Evolutionary conservation across 2,329 filamentous ascomycete species (phyloP).

Genomic region (Cytospora piceicola): DNA sequence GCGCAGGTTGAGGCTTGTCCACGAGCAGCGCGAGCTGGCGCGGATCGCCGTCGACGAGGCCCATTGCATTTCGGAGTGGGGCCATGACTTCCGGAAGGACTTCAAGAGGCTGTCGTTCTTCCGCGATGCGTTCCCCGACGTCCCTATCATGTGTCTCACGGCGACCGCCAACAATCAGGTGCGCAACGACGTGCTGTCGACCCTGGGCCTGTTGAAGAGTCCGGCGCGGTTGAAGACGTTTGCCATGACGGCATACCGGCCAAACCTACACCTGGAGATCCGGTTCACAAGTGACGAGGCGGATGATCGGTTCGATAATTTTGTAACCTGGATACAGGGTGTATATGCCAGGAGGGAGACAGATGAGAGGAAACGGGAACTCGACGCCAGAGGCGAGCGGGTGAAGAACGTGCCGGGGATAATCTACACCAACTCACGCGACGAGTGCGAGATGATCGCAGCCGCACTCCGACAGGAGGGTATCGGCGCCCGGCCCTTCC

Average conservation of each 20-base stretch:
- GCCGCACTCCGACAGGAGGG: conserved; percentile 67
- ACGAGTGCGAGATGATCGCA: conserved; percentile 74
- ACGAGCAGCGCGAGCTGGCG: conserved; percentile 82
- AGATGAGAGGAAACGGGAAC: conserved; percentile 61
- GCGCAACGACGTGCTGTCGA: conserved; percentile 78
- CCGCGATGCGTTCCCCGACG: conserved; percentile 76
- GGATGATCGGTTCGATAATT: conserved; percentile 72
- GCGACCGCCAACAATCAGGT: conserved; percentile 86
- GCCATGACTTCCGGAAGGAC: conserved; percentile 92
- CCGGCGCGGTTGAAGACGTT: conserved; percentile 70
- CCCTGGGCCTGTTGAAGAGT: conserved; percentile 67
- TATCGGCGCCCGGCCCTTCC: conserved; percentile 74
- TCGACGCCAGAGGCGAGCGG: conserved; percentile 58
- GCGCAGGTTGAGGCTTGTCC: conserved; percentile 70
- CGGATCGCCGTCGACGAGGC: conserved; percentile 92
- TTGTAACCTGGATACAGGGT: conserved; percentile 75
- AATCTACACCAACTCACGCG: conserved; percentile 76
- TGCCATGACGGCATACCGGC: conserved; percentile 79
- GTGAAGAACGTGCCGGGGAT: conserved; percentile 72
- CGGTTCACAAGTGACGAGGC: conserved; percentile 79
- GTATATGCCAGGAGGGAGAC: conserved; percentile 71
- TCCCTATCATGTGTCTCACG: conserved; percentile 91
- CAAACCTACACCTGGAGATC: conserved; percentile 90
- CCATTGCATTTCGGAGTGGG: conserved; percentile 98
- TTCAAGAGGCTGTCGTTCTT: conserved; percentile 90